Base-by-base conservation (phyloP, 179 eudicot genomes). In the Corrigiola litoralis region DNA sequence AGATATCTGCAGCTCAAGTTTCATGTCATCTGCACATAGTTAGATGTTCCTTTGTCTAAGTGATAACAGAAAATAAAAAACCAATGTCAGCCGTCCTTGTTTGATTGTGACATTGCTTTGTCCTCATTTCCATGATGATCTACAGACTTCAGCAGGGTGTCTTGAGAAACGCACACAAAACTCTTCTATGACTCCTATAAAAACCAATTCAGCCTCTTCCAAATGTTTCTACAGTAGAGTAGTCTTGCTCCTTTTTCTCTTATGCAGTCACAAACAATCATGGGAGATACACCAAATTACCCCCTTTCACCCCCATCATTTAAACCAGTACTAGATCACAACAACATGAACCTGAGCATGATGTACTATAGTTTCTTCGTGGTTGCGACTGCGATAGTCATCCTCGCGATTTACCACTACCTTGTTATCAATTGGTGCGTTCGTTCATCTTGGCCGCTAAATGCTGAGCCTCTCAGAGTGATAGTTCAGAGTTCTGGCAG, bases 331-430 rank as follows among this genome's bases (percentile, higher is more conserved):
- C 25, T 21, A 1, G 31, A 27, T 46, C 73, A 68, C 32, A 28
- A 68, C 36, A n/a, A 6, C 25, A 60, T 44, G 51, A 79, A 70
- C 73, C 3, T 75, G 42, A 53, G 77, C 57, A 74, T 87, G 77
- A 33, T 86, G 16, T 87, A 86, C 75, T 86, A 87, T 37, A 87
- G 90, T 49, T 80, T 89, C 8, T 80, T 72, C 24, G 75, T 89
- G 2, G 69, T 87, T 0, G 82, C 74, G 11, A 63, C 85, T 4
- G 84, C 85, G 2, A 80, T 75, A 17, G 16, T 81, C 12, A 49
- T 82, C 25, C 70, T 89, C 5, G 76, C 68, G 0, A 10, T 82
- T 1, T 89, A 87, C 75, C 86, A 84, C 65, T 73, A 83, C 37
- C 24, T 89, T 54, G 66, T 83, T 21, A 18, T 83, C 6, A 71